Percentiles rank a stretch among this genome's conserved stretches.
These are phyloP conservation scores for Scheffersomyces coipomensis DNA, from an alignment of 805 yeast genomes.

Conservation along the genomic window DNA sequence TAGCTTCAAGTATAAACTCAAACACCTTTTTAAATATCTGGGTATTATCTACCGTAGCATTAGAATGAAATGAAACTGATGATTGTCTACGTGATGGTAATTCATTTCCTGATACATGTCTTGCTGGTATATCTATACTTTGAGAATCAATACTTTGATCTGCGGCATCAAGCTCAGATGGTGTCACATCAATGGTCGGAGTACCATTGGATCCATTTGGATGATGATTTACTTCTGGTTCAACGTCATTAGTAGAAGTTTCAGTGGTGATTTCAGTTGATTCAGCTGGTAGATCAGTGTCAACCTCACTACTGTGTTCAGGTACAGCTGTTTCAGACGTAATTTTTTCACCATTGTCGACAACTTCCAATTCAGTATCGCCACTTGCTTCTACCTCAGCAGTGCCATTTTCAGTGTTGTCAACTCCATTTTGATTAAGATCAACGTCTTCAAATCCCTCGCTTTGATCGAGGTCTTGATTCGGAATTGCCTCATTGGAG, in stretches of 20 bases:
- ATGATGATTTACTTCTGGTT: background rate
- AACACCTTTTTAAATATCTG: conserved; percentile 52
- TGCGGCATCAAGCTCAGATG: background rate
- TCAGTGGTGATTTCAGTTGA: background rate
- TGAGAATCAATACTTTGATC: background rate
- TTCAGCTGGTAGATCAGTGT: too few species aligned
- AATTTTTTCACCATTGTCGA: background rate
- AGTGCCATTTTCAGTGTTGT: background rate
- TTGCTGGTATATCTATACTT: background rate
- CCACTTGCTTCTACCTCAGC: background rate
- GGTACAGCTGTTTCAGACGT: too few species aligned
- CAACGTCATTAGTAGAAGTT: background rate
- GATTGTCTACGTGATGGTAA: conserved; percentile 15
- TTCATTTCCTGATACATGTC: background rate
- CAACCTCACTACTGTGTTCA: too few species aligned
- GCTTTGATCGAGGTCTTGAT: background rate
- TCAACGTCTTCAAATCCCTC: background rate
- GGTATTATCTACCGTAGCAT: conserved; percentile 21
- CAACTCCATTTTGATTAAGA: background rate
- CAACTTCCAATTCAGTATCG: background rate
- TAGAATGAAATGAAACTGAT: conserved; percentile 10
- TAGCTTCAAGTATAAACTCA: conserved; percentile 53
- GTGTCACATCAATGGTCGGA: background rate
- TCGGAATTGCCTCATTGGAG: background rate
- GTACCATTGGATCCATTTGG: background rate